These are phyloP conservation scores for Houttuynia cordata DNA, from an alignment of 164 flowering plant genomes.

Conservation along the genomic window DNA sequence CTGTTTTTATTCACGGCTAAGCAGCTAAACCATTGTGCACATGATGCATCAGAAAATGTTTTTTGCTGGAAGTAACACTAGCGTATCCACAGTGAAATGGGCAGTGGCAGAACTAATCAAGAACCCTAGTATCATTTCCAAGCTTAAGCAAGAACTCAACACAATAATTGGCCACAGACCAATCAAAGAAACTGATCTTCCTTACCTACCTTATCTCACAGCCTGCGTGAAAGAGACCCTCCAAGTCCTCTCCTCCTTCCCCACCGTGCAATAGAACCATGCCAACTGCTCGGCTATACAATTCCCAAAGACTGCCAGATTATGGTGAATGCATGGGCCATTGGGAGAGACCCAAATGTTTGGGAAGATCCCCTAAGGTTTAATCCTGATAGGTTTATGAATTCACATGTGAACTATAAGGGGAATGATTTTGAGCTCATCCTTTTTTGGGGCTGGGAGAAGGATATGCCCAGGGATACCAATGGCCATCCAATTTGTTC, in stretches of 20 bases:
- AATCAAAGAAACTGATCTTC: slow-evolving; percentile 10
- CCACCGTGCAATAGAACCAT: slow-evolving; percentile 4
- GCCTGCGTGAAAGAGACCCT: slow-evolving; percentile 18
- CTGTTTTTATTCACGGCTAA: too few species aligned
- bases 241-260: slow-evolving; percentile 11
- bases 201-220: slow-evolving; percentile 11
- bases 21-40: background rate
- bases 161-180: background rate
- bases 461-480: slow-evolving; percentile 10
- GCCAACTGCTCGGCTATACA: slow-evolving; percentile 1
- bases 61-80: slow-evolving; percentile 19
- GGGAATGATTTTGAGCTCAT: slow-evolving; percentile 10
- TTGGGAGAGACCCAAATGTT: slow-evolving; percentile 8
- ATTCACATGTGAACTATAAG: slow-evolving; percentile 5
- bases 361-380: slow-evolving; percentile 11
- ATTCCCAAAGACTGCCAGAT: slow-evolving; percentile 9
- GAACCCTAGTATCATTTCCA: slow-evolving; percentile 6
- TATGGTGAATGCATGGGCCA: slow-evolving; percentile 11
- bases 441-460: slow-evolving; percentile 6
- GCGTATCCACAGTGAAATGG: slow-evolving; percentile 20
- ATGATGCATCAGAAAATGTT: slow-evolving; percentile 13
- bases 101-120: slow-evolving; percentile 19
- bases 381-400: slow-evolving; percentile 5
- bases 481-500: slow-evolving; percentile 9
- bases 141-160: slow-evolving; percentile 1